phyloP scores from a whole-genome alignment of 768 basidiomycete genomes.

The Rhodosporidiobolus sp. region DNA sequence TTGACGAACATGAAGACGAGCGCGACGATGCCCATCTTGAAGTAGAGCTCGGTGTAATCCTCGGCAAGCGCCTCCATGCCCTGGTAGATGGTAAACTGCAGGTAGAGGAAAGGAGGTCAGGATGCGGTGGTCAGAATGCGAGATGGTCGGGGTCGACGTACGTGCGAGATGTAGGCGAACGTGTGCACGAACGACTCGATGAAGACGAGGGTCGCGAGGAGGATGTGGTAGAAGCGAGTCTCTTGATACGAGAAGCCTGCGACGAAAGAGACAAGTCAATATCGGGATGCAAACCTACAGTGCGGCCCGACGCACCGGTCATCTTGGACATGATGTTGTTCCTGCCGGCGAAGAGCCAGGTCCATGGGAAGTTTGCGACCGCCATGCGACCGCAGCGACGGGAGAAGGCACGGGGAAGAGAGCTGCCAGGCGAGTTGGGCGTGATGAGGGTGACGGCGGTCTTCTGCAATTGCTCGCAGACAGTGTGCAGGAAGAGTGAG shows the following conservation, averaged over 20 bases:
- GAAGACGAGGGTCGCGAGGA: constrained; percentile 21
- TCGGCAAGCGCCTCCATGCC: background rate
- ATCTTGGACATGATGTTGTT: constrained; percentile 22
- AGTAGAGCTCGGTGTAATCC: constrained; percentile 20
- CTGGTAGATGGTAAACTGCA: background rate
- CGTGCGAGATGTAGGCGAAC: constrained; percentile 20
- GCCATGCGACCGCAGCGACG: constrained; percentile 31
- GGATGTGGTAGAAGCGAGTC: constrained; percentile 20
- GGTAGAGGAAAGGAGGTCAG: background rate
- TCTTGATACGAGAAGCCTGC: constrained; percentile 31
- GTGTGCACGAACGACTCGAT: constrained; percentile 29
- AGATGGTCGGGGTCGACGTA: background rate
- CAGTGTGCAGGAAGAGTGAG: background rate
- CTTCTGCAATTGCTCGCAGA: background rate
- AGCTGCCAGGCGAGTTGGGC: background rate
- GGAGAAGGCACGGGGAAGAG: constrained; percentile 18
- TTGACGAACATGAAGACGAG: constrained; percentile 27
- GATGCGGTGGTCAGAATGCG: background rate
- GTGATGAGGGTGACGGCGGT: background rate
- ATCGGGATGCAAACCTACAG: no score
- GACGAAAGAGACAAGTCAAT: background rate
- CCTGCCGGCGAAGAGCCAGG: constrained; percentile 25
- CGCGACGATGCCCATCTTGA: constrained; percentile 28
- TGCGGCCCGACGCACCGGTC: constrained; percentile 29
- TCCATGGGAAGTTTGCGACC: constrained; percentile 21